Percentiles rank a stretch among this genome's conserved stretches.
Conservation (phyloP, 1,139 yeast species). For the Geotrichum europaeum region DNA sequence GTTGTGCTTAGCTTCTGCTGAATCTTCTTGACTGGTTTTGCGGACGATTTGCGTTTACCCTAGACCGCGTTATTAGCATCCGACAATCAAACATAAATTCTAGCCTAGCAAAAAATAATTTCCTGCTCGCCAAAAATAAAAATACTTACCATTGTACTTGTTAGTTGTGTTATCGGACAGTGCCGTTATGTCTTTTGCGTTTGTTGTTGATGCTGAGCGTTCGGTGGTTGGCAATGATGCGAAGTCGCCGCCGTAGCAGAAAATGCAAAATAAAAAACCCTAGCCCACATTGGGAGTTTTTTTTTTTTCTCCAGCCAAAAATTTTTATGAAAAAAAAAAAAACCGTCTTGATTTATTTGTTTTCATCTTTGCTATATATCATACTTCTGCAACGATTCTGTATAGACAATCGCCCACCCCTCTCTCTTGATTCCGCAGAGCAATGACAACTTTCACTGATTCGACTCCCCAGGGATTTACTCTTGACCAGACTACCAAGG, state of each 20-base stretch:
- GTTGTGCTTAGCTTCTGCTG: slow-evolving; percentile 78
- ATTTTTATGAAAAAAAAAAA: slow-evolving; percentile 8
- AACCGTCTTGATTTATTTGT: not conserved
- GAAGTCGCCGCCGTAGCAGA: not conserved
- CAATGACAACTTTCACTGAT: slow-evolving; percentile 2
- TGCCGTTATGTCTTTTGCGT: not conserved
- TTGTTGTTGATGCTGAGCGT: not conserved
- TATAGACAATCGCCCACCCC: not conserved
- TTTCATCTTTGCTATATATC: not conserved
- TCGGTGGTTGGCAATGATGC: not conserved
- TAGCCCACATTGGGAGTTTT: slow-evolving; percentile 6
- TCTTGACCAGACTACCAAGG: slow-evolving; percentile 29
- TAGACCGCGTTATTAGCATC: slow-evolving; percentile 15
- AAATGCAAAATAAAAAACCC: not conserved
- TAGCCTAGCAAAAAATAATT: not conserved
- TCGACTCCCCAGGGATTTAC: slow-evolving; percentile 8
- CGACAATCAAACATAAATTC: not conserved
- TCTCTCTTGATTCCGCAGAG: not conserved
- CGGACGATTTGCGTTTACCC: slow-evolving; percentile 92
- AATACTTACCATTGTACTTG: slow-evolving; percentile 1
- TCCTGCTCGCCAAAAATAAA: not conserved
- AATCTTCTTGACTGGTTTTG: slow-evolving; percentile 72
- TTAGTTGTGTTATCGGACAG: not conserved
- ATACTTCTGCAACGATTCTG: not conserved
- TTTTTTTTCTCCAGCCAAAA: not conserved